These are phyloP conservation scores for Leccinum obscurum DNA, from an alignment of 768 basidiomycete genomes.

Conservation along the genomic window DNA sequence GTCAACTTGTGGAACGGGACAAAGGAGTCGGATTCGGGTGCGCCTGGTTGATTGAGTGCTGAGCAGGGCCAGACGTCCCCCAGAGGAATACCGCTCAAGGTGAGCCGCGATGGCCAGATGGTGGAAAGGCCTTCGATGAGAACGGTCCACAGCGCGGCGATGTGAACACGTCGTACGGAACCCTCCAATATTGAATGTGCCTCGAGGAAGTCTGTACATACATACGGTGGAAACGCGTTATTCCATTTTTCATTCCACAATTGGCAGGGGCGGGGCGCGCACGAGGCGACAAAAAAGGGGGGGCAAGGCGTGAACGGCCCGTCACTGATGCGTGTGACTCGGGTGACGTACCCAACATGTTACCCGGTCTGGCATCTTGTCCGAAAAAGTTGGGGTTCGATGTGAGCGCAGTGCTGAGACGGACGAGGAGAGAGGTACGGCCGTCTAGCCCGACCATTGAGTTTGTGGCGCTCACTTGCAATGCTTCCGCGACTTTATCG, in stretches of 20 bases:
- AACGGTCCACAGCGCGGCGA: slow-evolving; percentile 77
- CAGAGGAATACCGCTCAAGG: slow-evolving; percentile 66
- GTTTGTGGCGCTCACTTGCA: slow-evolving; percentile 80
- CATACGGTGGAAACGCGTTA: neutral
- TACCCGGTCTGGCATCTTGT: slow-evolving; percentile 70
- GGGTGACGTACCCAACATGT: slow-evolving; percentile 62
- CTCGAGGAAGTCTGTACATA: slow-evolving; percentile 63
- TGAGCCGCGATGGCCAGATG: slow-evolving; percentile 84
- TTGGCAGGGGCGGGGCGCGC: neutral
- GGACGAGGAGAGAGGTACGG: slow-evolving; percentile 71
- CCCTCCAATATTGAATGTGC: slow-evolving; percentile 47
- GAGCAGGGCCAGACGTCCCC: slow-evolving; percentile 95
- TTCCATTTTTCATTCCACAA: slow-evolving; percentile 1
- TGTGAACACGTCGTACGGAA: slow-evolving; percentile 52
- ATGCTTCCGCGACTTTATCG: slow-evolving; percentile 57
- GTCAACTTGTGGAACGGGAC: slow-evolving; percentile 98
- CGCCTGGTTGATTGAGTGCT: slow-evolving; percentile 37
- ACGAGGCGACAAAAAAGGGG: neutral
- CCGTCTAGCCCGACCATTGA: slow-evolving; percentile 92
- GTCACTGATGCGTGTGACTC: neutral
- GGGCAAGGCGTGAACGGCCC: neutral
- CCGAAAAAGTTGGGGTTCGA: slow-evolving; percentile 72
- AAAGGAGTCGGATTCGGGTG: slow-evolving; percentile 53
- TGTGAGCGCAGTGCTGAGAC: slow-evolving; percentile 70
- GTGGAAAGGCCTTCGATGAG: slow-evolving; percentile 81